Base-by-base conservation (phyloP, 768 basidiomycete genomes). In the Lentinula guzmanii region DNA sequence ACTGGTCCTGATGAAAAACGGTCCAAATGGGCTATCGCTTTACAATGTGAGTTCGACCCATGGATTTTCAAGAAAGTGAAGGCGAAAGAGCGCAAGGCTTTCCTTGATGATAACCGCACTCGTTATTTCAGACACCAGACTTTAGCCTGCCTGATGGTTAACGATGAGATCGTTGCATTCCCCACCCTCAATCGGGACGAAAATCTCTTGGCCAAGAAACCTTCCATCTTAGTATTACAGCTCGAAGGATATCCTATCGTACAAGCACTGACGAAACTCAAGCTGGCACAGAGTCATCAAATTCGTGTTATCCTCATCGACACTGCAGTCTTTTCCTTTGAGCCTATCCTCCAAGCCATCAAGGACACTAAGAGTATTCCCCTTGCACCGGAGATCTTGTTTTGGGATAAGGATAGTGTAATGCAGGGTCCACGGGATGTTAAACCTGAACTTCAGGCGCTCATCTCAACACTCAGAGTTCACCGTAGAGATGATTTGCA, bases 291-390 rank as follows among this genome's bases (percentile, higher is more conserved):
- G 4, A 71, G 69, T 11, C 63, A 72, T 13, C 57, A 72, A 5
- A 65, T 84, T 33, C 74, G 75, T 28, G 75, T 88, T 35, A 64
- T 89, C 28, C 83, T 83, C 60, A 82, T 87, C 28, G 80, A 88
- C 65, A 82, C 83, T 0, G 83, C 85, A 0, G 70, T 87, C 7
- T 89, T 87, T 66, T 73, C 87, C 0, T 89, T 81, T 61, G 81
- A 86, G 65, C 86, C 86, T 3, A 76, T 89, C 24, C 75, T 90
- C 24, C 78, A 71, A 48, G 82, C 78, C 2, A 72, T 90, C 28
- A 80, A 89, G 68, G 66, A 74, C 13, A 78, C 74, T 60, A 75
- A 65, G 6, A 61, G 59, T 0, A 65, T 88, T 4, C 81, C 85
- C 0, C 72, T 89, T 3, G 70, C 76, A 0, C 67, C 72, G 1